phyloP scores from a whole-genome alignment of 2,329 filamentous ascomycete genomes.

The Claviceps sp. region DNA sequence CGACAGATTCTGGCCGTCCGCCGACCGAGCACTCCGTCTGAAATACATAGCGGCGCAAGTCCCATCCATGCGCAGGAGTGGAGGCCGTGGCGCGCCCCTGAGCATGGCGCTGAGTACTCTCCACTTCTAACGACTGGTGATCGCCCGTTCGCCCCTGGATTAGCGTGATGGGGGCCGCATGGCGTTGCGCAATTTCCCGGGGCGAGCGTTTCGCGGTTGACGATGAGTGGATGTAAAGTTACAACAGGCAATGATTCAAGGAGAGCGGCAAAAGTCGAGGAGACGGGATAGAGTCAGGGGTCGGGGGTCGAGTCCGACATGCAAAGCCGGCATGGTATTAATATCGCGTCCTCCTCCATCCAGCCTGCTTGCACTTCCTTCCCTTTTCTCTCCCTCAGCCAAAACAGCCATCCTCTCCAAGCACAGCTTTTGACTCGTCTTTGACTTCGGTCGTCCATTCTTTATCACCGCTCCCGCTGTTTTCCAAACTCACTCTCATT shows the following conservation, averaged over 20 bases:
- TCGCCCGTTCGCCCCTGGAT: slow-evolving; percentile 7
- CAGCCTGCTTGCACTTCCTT: slow-evolving; percentile 8
- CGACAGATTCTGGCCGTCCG: not conserved
- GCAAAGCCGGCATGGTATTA: slow-evolving; percentile 24
- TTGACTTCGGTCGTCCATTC: slow-evolving; percentile 47
- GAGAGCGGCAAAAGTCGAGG: not conserved
- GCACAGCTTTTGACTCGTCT: slow-evolving; percentile 26
- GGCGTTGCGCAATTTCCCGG: not conserved
- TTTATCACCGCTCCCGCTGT: slow-evolving; percentile 26
- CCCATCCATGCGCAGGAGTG: not conserved
- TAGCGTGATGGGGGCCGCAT: slow-evolving; percentile 6
- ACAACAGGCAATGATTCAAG: not conserved
- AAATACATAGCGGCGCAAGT: not conserved
- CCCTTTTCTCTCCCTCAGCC: slow-evolving; percentile 25
- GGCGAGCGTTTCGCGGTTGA: not conserved
- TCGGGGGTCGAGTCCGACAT: not conserved
- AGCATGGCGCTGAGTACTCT: not conserved
- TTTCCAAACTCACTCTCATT: slow-evolving; percentile 4
- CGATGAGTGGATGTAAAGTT: not conserved
- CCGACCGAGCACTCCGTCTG: not conserved
- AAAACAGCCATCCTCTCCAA: slow-evolving; percentile 26
- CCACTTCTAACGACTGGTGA: not conserved
- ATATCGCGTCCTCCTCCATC: slow-evolving; percentile 28
- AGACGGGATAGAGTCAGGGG: not conserved
- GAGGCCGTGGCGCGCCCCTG: slow-evolving; percentile 1